phyloP scores from a whole-genome alignment of 768 basidiomycete genomes.

The Hortiboletus campestris region DNA sequence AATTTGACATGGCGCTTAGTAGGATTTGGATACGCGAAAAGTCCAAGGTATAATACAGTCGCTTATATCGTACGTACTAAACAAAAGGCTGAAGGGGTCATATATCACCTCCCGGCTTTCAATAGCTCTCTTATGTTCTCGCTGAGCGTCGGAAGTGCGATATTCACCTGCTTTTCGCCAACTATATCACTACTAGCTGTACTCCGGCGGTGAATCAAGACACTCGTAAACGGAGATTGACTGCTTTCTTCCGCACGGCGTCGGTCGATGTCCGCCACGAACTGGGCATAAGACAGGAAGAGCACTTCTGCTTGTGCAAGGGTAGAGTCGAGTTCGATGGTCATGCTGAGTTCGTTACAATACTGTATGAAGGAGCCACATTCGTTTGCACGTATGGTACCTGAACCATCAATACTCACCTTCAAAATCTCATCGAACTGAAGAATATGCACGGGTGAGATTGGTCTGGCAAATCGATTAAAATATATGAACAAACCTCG shows the following conservation, averaged over 20 bases:
- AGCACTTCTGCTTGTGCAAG: constrained; percentile 96
- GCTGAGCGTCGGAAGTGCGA: constrained; percentile 51
- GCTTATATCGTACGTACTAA: constrained; percentile 1
- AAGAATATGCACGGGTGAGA: constrained; percentile 2
- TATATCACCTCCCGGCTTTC: constrained; percentile 40
- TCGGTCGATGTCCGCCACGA: constrained; percentile 88
- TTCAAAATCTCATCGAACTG: constrained; percentile 60
- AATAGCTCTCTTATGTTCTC: constrained; percentile 63
- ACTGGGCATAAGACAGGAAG: constrained; percentile 85
- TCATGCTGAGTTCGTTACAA: constrained; percentile 93
- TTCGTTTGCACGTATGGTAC: constrained; percentile 1
- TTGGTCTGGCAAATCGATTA: not conserved
- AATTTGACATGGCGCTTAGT: constrained; percentile 32
- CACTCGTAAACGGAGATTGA: constrained; percentile 18
- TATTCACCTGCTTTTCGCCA: constrained; percentile 24
- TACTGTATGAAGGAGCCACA: constrained; percentile 47
- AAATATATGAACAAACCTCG: constrained; percentile 56
- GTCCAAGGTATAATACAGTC: constrained; percentile 16
- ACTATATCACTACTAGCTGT: constrained; percentile 1
- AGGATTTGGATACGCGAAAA: not conserved
- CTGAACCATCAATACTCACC: constrained; percentile 13
- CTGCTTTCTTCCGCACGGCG: constrained; percentile 57
- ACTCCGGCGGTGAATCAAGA: constrained; percentile 36
- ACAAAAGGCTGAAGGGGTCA: not conserved
- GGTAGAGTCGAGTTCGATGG: constrained; percentile 94